A percentile compares a stretch with the other conserved stretches of the same genome.
Evolutionary conservation across 257 asterid species (phyloP).

Genomic region (Nicotiana otophora): DNA sequence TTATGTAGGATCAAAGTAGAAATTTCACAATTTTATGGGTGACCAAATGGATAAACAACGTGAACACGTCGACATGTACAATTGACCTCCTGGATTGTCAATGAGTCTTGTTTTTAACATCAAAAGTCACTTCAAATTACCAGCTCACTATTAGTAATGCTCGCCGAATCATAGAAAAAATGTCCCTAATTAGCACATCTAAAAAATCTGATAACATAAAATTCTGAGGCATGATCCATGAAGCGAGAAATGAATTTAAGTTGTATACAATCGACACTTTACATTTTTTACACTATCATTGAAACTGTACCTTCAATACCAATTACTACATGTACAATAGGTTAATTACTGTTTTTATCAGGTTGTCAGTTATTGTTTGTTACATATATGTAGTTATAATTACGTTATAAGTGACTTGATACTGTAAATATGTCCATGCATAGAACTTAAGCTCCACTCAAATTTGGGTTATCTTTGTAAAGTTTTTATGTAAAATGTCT

Average conservation of each 20-base stretch:
- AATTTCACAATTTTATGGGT: background rate
- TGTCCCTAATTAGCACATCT: background rate
- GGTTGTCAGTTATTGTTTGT: background rate
- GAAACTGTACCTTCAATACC: no score
- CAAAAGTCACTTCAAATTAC: background rate
- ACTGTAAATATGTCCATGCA: background rate
- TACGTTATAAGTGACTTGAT: background rate
- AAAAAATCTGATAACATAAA: background rate
- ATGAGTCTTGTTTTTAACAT: background rate
- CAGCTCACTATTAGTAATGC: background rate
- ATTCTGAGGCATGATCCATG: background rate
- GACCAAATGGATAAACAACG: background rate
- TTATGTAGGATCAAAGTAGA: slow-evolving; percentile 25
- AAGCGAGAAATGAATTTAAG: background rate
- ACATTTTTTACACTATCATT: background rate
- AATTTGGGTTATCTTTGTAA: background rate
- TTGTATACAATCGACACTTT: background rate
- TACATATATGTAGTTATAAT: background rate
- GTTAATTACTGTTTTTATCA: background rate
- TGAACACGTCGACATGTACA: background rate
- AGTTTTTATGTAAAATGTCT: background rate
- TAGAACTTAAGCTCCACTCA: background rate
- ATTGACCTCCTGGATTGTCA: background rate
- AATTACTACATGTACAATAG: no score
- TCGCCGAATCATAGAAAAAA: background rate